Evolutionary conservation across 106 monocot genomes (phyloP).

Genomic region (Allium fistulosum): DNA sequence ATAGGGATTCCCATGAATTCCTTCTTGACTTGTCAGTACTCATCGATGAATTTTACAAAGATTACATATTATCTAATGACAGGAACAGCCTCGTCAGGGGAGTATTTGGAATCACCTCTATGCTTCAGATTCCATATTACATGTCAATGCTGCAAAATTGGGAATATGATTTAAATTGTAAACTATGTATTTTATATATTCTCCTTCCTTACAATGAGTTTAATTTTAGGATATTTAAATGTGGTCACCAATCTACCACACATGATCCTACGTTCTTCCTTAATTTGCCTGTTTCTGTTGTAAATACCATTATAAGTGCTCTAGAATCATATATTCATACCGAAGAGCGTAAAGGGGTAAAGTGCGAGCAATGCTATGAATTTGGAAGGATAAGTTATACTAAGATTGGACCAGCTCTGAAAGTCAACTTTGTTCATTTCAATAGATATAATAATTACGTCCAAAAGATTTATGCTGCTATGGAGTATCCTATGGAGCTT

Average conservation of each 20-base stretch:
- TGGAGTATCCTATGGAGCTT: constrained; percentile 54
- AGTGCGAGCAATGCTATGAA: constrained; percentile 57
- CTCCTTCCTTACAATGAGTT: background rate
- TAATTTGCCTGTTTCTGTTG: constrained; percentile 63
- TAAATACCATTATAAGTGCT: constrained; percentile 33
- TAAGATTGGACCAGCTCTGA: constrained; percentile 47
- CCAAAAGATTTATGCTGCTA: constrained; percentile 45
- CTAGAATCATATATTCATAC: constrained; percentile 54
- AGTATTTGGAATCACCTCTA: constrained; percentile 62
- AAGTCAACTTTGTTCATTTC: constrained; percentile 57
- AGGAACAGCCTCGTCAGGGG: constrained; percentile 40
- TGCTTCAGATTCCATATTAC: constrained; percentile 38
- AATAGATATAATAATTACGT: constrained; percentile 52
- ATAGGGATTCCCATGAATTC: constrained; percentile 91
- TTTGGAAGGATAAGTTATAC: constrained; percentile 49
- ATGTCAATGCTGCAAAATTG: background rate
- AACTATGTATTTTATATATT: background rate
- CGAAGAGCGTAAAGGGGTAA: constrained; percentile 56
- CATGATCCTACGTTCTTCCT: constrained; percentile 57
- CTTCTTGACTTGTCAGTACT: constrained; percentile 46
- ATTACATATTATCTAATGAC: constrained; percentile 3
- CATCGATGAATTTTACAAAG: constrained; percentile 21
- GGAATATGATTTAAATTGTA: background rate
- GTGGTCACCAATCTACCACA: constrained; percentile 57
- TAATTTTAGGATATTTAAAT: constrained; percentile 47